Conservation (phyloP, 345 rosid genomes). For the Microthlaspi erraticum region DNA sequence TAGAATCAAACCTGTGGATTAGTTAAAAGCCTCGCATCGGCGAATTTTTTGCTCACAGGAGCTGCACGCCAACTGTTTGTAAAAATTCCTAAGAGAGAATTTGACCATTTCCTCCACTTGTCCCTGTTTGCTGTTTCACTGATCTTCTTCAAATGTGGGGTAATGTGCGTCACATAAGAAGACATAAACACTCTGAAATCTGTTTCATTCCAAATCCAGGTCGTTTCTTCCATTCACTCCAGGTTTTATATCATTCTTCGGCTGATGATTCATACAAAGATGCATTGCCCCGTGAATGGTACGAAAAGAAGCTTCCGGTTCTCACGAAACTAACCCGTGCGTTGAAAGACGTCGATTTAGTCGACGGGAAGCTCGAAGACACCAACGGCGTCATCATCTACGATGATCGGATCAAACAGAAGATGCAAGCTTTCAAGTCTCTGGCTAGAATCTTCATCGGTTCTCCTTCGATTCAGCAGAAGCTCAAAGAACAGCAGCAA, state of each 20-base stretch:
- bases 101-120: neutral
- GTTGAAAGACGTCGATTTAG: constrained; percentile 54
- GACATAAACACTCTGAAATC: constrained; percentile 16
- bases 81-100: constrained; percentile 37
- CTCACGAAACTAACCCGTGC: constrained; percentile 51
- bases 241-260: constrained; percentile 47
- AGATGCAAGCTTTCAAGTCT: constrained; percentile 63
- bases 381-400: constrained; percentile 53
- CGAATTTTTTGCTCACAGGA: neutral
- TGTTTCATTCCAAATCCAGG: constrained; percentile 13
- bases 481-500: constrained; percentile 39
- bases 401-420: constrained; percentile 48
- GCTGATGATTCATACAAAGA: constrained; percentile 46
- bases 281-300: constrained; percentile 53
- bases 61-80: constrained; percentile 36
- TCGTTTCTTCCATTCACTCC: constrained; percentile 35
- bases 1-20: neutral
- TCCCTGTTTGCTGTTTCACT: neutral
- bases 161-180: constrained; percentile 25
- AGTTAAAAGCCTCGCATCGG: neutral
- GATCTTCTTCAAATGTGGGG: constrained; percentile 26
- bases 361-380: constrained; percentile 62
- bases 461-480: constrained; percentile 60
- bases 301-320: constrained; percentile 53
- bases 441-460: constrained; percentile 69